Evolutionary conservation across 306 rosid genomes (phyloP), one percentile per base, ranked within the genome.

Genomic region (Erythrophleum fordii): DNA sequence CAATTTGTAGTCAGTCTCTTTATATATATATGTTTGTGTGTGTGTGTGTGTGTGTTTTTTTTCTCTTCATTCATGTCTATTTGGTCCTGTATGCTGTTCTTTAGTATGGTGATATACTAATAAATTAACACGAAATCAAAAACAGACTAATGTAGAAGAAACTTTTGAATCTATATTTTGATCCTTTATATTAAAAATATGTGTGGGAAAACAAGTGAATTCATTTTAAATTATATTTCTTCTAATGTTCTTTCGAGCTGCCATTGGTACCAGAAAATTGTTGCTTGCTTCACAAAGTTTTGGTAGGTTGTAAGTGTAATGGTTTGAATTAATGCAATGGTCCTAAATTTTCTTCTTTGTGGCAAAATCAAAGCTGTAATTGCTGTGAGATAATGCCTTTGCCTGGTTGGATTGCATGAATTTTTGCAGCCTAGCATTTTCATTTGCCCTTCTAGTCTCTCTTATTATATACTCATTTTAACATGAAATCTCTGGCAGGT

Each of bases 401-500:
- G 25, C 61, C 66, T 42, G 58, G 49, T 65, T 71, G 71, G 62
- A 58, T 48, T 39, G 42, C 73, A 55, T 20, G 28, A 22, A 13
- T 42, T 69, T 80, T 7, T 61, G 18, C 59, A 53, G 79, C 55
- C 35, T 42, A 39, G 26, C 68, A 42, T 53, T 77, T 62, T 12
- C 17, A 66, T 18, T 35, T 22, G 5, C 61, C 31, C 42, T 51
- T 31, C 23, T 69, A 2, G 70, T 78, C 22, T 70, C 53, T 53
- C 78, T 58, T 85, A 18, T 49, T 77, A 72, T 77, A 68, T 72
- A 67, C 83, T 68, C 83, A 55, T 71, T 67, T 41, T 18, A 20
- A 35, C 49, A 44, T 77, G 83, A 14, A 79, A 73, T 4, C 64
- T 77, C 64, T 80, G 72, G 85, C 93, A 91, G 97, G 87, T 67